These are phyloP conservation scores for Xanthoconium stramineum DNA, from an alignment of 768 basidiomycete species.

Conservation along the genomic window DNA sequence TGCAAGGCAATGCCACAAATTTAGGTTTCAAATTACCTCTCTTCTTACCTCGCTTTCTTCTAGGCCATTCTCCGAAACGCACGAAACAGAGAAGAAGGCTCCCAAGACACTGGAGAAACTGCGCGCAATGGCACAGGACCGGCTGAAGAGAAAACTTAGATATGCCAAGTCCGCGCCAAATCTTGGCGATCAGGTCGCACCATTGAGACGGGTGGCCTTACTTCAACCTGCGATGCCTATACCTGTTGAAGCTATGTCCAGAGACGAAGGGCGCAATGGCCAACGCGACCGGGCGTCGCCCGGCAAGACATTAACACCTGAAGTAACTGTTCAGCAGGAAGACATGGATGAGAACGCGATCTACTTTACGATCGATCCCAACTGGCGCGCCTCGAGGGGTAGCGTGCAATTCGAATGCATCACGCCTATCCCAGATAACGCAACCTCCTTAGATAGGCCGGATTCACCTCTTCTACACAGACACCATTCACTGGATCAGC, in stretches of 20 bases:
- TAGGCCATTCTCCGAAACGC: conserved; percentile 14
- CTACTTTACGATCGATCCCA: conserved; percentile 29
- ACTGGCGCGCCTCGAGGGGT: conserved; percentile 19
- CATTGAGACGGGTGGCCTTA: background rate
- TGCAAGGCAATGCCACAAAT: conserved; percentile 14
- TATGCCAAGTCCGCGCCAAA: conserved; percentile 25
- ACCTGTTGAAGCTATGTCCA: background rate
- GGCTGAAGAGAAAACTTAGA: conserved; percentile 20
- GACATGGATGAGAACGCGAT: conserved; percentile 22
- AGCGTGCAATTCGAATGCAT: conserved; percentile 20
- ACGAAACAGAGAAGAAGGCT: conserved; percentile 6
- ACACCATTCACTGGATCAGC: conserved; percentile 19
- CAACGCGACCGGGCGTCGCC: background rate
- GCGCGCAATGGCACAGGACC: conserved; percentile 12
- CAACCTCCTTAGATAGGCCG: conserved; percentile 7
- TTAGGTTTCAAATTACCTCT: background rate
- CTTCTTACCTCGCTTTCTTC: background rate
- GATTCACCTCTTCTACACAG: conserved; percentile 26
- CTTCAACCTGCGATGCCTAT: background rate
- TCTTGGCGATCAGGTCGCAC: conserved; percentile 8
- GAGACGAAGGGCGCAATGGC: background rate
- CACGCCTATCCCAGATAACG: conserved; percentile 23
- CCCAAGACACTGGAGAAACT: conserved; percentile 4
- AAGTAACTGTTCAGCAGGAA: conserved; percentile 1
- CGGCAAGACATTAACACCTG: background rate